Conservation (phyloP, 2,329 filamentous ascomycete species). For the Aspergillus quadrilineatus region DNA sequence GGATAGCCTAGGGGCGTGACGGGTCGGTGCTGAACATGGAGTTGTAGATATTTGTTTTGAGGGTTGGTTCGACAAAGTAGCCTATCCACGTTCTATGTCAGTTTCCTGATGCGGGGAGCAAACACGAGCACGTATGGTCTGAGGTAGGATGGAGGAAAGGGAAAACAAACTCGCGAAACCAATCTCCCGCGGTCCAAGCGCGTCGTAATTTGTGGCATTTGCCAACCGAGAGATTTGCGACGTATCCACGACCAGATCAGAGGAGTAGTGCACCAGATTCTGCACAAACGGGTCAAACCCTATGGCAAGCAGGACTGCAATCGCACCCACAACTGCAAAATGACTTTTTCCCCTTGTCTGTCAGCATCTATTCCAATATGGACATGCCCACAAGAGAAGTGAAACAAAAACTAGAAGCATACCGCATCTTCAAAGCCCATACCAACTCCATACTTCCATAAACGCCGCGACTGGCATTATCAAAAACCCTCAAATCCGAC, state of each 20-base stretch:
- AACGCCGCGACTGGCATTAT: conserved; percentile 16
- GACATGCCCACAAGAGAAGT: too few species aligned
- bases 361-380: too few species aligned
- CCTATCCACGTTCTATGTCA: not conserved
- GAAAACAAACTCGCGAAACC: too few species aligned
- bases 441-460: conserved; percentile 13
- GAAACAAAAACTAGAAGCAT: too few species aligned
- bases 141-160: too few species aligned
- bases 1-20: conserved; percentile 8
- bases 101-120: too few species aligned
- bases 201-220: not conserved
- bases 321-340: conserved; percentile 12
- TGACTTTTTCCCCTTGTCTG: too few species aligned
- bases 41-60: conserved; percentile 13
- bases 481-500: conserved; percentile 13
- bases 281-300: conserved; percentile 20
- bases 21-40: conserved; percentile 10
- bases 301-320: conserved; percentile 15
- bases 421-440: conserved; percentile 8
- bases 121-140: too few species aligned
- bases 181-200: not conserved
- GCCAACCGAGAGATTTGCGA: too few species aligned
- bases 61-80: not conserved
- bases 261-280: conserved; percentile 19
- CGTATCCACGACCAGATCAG: too few species aligned